A percentile compares a stretch with the other conserved stretches of the same genome.
These are phyloP conservation scores for Penicillium nucicola DNA, from an alignment of 495 filamentous ascomycete genomes.

Conservation along the genomic window DNA sequence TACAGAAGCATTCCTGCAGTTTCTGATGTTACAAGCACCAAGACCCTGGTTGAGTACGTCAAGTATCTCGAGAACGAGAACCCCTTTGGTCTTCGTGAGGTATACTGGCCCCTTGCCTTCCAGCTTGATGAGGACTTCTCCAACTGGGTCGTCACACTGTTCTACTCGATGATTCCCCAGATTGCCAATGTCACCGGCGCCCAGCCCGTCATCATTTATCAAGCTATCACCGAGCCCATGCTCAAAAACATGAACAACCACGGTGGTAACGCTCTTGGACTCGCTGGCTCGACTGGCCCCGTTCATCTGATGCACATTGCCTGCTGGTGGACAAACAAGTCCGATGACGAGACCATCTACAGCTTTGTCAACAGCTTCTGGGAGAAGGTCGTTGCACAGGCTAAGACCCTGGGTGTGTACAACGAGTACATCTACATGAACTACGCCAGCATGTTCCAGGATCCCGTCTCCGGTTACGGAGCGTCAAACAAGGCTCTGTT, in stretches of 20 bases:
- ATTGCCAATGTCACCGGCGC: conserved; percentile 36
- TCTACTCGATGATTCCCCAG: conserved; percentile 27
- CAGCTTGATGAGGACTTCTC: conserved; percentile 31
- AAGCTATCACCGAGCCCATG: conserved; percentile 41
- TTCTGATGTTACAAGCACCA: conserved; percentile 33
- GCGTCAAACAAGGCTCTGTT: conserved; percentile 27
- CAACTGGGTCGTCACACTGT: conserved; percentile 34
- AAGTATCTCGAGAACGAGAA: conserved; percentile 37
- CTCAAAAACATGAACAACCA: conserved; percentile 35
- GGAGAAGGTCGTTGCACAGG: conserved; percentile 23
- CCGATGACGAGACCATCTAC: conserved; percentile 30
- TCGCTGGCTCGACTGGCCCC: conserved; percentile 36
- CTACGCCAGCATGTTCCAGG: conserved; percentile 38
- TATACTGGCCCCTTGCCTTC: conserved; percentile 43
- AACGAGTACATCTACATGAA: conserved; percentile 60
- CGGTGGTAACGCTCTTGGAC: conserved; percentile 54
- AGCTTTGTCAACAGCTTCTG: conserved; percentile 18
- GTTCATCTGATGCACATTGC: conserved; percentile 35
- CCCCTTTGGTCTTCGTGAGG: conserved; percentile 41
- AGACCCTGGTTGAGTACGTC: conserved; percentile 44
- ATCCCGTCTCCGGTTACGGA: conserved; percentile 40
- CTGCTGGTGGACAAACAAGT: conserved; percentile 30
- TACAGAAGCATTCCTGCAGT: conserved; percentile 37
- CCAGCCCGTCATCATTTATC: conserved; percentile 44
- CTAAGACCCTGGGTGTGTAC: conserved; percentile 37